These are phyloP conservation scores for Angophora floribunda DNA, from an alignment of 345 rosid species.

Conservation along the genomic window DNA sequence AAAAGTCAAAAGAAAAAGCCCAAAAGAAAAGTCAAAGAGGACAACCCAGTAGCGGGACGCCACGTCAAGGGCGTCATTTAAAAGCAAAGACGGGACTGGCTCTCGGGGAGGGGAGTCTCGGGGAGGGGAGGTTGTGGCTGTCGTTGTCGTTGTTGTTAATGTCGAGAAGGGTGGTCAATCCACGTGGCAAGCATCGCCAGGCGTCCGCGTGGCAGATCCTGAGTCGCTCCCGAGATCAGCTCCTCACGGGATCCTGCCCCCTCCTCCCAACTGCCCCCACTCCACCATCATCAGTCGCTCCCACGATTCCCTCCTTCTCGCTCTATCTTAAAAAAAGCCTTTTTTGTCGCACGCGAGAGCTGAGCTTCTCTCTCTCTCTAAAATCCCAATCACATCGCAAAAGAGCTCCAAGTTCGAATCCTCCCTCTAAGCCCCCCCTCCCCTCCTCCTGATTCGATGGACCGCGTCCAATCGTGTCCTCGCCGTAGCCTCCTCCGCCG, in stretches of 20 bases:
- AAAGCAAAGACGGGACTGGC: background rate
- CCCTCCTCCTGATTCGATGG: background rate
- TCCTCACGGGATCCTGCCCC: conserved; percentile 6
- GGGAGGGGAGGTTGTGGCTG: background rate
- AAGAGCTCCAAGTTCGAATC: too few species aligned
- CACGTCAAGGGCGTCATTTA: background rate
- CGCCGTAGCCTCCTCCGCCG: background rate
- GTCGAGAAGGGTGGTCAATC: background rate
- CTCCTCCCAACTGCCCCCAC: background rate
- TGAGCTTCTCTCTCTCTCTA: background rate
- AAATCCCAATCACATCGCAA: background rate
- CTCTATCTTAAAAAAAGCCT: background rate
- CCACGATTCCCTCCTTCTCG: background rate
- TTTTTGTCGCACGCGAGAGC: background rate
- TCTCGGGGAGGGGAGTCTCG: too few species aligned
- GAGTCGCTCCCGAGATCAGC: conserved; percentile 1
- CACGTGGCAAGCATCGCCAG: background rate
- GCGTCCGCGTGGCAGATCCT: conserved; percentile 4
- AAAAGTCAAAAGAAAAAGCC: background rate
- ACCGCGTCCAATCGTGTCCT: background rate
- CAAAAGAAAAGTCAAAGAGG: background rate
- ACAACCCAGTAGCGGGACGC: background rate
- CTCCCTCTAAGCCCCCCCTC: background rate
- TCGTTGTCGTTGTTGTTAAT: background rate
- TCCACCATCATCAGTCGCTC: background rate